Base-by-base conservation (phyloP, 345 rosid species). In the Firmiana major region DNA sequence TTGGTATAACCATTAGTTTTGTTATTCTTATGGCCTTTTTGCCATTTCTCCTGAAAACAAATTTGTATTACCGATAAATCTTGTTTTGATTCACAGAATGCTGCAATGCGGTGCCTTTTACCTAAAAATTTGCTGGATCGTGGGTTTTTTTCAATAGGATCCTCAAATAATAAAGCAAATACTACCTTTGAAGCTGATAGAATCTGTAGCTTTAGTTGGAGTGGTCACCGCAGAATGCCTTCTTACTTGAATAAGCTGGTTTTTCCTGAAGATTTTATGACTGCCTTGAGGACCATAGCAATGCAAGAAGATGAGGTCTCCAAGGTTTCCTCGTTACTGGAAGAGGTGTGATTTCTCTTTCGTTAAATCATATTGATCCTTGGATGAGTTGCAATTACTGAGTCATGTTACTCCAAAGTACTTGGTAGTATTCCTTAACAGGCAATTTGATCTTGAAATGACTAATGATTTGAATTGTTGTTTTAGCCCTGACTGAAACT, bases 201-300 rank as follows among this genome's bases (percentile, higher is more conserved):
- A 63, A 73, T 77, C 77, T 81, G 81, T 83, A 87, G 84, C 85
- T 91, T 87, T 80, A 94, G 98, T 86, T 94, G 98, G 97, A 90
- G 97, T 79, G 98, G 98, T 78, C 86, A 88, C 78, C 97, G 98
- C 67, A 86, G 65, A 82, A 86, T 34, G 7, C 98, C 98, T 59
- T 85, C 93, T 9, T 94, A 94, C 74, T n/a, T 79, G 78, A 83
- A 86, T 81, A 89, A 91, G 83, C 85, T 94, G 80, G 90, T 94
- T 63, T 91, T 94, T 80, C 95, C 97, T 19, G 98, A 90, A 74
- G 91, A 85, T n/a, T 88, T 94, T 71, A 84, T 94, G 80, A 81
- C 91, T 81, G 87, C 93, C 48, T 82, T 94, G 84, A 93, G 98
- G 83, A 94, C 98, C 65, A 84, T 93, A 63, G 84, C 91, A 73